These are phyloP conservation scores for Fusarium pininemorale DNA, from an alignment of 2,329 filamentous ascomycete species.

Conservation along the genomic window DNA sequence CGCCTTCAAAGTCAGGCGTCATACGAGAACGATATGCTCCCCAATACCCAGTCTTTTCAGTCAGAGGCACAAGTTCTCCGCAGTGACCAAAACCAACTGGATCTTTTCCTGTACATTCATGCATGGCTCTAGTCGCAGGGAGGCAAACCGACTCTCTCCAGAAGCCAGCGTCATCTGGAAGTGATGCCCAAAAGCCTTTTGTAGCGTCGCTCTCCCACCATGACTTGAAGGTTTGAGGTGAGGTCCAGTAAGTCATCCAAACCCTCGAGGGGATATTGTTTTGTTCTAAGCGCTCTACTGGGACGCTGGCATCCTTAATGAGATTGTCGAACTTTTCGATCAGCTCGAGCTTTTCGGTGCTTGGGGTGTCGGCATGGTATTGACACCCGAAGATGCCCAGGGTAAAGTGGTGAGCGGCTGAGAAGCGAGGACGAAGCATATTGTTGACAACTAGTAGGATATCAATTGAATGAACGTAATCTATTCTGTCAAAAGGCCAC, in stretches of 20 bases:
- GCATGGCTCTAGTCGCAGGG: not conserved
- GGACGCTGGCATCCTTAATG: not conserved
- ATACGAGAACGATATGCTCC: slow-evolving; percentile 3
- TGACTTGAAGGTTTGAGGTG: not conserved
- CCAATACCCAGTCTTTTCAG: not conserved
- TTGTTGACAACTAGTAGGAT: no score
- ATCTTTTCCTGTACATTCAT: not conserved
- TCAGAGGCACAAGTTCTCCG: not conserved
- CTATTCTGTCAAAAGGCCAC: accelerated
- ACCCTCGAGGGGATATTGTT: not conserved
- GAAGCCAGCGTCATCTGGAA: not conserved
- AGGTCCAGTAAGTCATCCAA: not conserved
- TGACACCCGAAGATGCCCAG: not conserved
- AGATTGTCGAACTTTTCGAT: not conserved
- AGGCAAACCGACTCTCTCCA: not conserved
- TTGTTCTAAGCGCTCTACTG: not conserved
- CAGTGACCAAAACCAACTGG: not conserved
- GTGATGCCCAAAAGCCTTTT: not conserved
- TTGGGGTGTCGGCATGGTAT: not conserved
- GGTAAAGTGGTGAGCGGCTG: not conserved
- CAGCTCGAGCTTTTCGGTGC: not conserved
- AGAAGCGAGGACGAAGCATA: not conserved
- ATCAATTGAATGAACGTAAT: accelerated
- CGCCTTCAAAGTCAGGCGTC: not conserved
- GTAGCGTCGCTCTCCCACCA: not conserved